Percentiles rank a stretch among this genome's conserved stretches.
Conservation (phyloP, 192 early-diverging fungal species). For the Paraglomus occultum region DNA sequence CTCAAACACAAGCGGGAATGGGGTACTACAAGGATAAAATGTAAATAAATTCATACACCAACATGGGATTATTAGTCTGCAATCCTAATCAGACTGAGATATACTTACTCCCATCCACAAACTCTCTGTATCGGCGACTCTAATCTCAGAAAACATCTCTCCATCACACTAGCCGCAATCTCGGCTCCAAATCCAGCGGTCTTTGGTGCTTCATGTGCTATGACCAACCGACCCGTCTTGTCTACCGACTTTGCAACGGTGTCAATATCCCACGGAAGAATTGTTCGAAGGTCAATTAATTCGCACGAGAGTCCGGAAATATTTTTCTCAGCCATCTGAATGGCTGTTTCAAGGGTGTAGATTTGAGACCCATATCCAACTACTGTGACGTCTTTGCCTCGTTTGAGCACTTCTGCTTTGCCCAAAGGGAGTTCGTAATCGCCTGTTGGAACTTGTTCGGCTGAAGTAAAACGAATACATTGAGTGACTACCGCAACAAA, state of each 20-base stretch:
- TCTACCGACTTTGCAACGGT: conserved; percentile 87
- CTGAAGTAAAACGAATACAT: conserved; percentile 38
- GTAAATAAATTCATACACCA: not conserved
- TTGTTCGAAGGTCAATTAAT: conserved; percentile 89
- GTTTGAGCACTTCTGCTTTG: conserved; percentile 86
- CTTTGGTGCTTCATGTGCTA: conserved; percentile 92
- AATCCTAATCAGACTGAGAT: not conserved
- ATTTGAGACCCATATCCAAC: conserved; percentile 92
- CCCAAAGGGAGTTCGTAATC: conserved; percentile 90
- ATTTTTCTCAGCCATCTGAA: conserved; percentile 79
- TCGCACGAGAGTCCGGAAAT: conserved; percentile 86
- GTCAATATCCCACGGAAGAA: conserved; percentile 90
- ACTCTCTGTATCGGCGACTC: conserved; percentile 91
- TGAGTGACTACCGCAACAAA: not conserved
- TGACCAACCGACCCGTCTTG: conserved; percentile 88
- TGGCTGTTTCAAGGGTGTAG: conserved; percentile 90
- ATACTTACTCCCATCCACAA: conserved; percentile 67
- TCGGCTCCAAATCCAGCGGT: conserved; percentile 91
- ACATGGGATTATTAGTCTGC: not conserved
- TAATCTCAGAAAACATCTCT: conserved; percentile 86
- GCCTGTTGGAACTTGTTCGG: conserved; percentile 90
- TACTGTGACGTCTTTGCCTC: conserved; percentile 85
- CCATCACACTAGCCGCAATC: conserved; percentile 84
- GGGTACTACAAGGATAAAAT: conserved; percentile 52
- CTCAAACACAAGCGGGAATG: conserved; percentile 92